A percentile compares a stretch with the other conserved stretches of the same genome.
phyloP scores from a whole-genome alignment of 768 basidiomycete genomes.

The Mycena vitilis region DNA sequence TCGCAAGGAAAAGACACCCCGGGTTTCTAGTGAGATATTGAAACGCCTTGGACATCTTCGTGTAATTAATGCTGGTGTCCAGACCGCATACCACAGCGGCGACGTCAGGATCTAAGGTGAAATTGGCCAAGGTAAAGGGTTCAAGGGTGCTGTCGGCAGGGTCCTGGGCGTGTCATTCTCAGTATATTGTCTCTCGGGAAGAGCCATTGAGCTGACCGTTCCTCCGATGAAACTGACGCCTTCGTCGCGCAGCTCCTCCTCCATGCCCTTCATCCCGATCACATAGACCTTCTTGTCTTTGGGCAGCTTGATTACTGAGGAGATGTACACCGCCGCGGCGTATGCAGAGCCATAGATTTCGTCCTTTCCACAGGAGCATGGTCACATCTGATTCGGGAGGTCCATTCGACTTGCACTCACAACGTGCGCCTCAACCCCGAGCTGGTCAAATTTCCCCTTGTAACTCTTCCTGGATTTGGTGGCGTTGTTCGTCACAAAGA shows the following conservation, averaged over 20 bases:
- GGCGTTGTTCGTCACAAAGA: constrained; percentile 98
- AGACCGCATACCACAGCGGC: constrained; percentile 96
- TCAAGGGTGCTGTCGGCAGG: constrained; percentile 84
- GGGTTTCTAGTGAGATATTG: constrained; percentile 87
- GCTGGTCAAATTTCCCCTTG: constrained; percentile 91
- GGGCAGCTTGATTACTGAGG: constrained; percentile 88
- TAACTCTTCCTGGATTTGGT: constrained; percentile 90
- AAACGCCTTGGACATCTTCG: constrained; percentile 93
- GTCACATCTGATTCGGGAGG: background rate
- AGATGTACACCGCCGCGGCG: constrained; percentile 76
- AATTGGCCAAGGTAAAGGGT: constrained; percentile 74
- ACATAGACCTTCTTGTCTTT: constrained; percentile 96
- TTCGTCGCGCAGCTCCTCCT: constrained; percentile 92
- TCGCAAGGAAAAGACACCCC: constrained; percentile 86
- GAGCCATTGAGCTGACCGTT: constrained; percentile 66
- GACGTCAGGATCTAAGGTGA: constrained; percentile 80
- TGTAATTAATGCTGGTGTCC: constrained; percentile 90
- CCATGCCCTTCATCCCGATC: constrained; percentile 90
- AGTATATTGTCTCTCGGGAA: background rate
- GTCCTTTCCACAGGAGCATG: constrained; percentile 64
- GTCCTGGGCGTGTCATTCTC: constrained; percentile 62
- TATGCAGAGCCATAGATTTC: constrained; percentile 98
- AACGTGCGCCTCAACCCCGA: constrained; percentile 86
- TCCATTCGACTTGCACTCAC: constrained; percentile 52
- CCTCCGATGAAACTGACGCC: constrained; percentile 87